Conservation (phyloP, 2,329 filamentous ascomycete species). For the Trichoderma afroharzianum region DNA sequence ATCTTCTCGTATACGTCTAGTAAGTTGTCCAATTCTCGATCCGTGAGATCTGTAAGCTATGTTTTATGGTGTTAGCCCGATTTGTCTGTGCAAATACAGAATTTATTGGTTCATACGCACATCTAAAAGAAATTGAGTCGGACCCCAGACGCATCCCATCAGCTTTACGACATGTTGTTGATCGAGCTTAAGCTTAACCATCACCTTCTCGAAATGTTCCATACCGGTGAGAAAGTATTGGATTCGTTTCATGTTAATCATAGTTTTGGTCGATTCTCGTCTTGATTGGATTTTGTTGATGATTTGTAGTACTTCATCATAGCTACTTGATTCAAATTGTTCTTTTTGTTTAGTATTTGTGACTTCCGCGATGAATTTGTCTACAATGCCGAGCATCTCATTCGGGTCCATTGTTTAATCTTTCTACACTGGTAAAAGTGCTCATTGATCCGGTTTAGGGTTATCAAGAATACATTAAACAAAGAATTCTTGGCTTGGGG, state of each 20-base stretch:
- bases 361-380: background rate
- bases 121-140: background rate
- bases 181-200: background rate
- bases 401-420: background rate
- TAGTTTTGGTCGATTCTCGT: background rate
- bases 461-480: background rate
- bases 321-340: background rate
- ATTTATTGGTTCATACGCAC: background rate
- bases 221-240: background rate
- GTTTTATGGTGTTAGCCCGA: background rate
- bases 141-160: background rate
- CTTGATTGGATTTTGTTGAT: background rate
- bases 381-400: background rate
- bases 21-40: background rate
- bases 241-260: constrained; percentile 2
- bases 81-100: background rate
- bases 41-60: background rate
- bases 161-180: background rate
- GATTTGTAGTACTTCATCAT: background rate
- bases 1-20: background rate
- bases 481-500: background rate
- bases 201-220: background rate
- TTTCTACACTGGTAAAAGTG: background rate
- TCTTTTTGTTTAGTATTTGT: background rate
- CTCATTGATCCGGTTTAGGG: background rate